Evolutionary conservation across 2,329 filamentous ascomycete genomes (phyloP).

Genomic region (Aspergillus uvarum): DNA sequence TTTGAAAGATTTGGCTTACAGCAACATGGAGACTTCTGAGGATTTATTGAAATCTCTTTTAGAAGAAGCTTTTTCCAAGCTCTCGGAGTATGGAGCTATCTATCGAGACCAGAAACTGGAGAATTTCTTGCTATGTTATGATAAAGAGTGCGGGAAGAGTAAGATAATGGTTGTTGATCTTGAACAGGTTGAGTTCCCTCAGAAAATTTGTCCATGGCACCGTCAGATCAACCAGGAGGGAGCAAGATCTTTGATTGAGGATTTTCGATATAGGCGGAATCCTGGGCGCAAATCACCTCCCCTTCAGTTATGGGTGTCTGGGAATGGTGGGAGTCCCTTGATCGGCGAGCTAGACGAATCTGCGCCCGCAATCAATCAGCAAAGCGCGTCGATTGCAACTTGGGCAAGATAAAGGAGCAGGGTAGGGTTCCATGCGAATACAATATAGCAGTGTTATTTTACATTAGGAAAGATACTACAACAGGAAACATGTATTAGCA

Average conservation of each 20-base stretch:
- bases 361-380: too few relatives aligned
- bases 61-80: neutral
- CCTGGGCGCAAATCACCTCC: neutral
- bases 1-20: neutral
- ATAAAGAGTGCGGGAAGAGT: neutral
- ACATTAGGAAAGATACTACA: too few relatives aligned
- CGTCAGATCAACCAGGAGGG: neutral
- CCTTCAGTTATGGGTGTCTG: neutral
- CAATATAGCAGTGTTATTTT: too few relatives aligned
- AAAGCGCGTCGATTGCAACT: too few relatives aligned
- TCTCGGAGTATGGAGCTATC: neutral
- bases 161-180: conserved; percentile 1
- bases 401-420: too few relatives aligned
- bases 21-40: neutral
- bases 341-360: neutral
- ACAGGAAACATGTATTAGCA: too few relatives aligned
- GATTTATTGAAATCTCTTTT: neutral
- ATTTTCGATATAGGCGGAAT: neutral
- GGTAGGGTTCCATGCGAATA: too few relatives aligned
- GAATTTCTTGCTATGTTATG: neutral
- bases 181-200: neutral
- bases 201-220: neutral
- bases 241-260: neutral
- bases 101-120: neutral
- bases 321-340: neutral